Conservation (phyloP, 495 filamentous ascomycete genomes). For the Astrothelium subdiscretum region DNA sequence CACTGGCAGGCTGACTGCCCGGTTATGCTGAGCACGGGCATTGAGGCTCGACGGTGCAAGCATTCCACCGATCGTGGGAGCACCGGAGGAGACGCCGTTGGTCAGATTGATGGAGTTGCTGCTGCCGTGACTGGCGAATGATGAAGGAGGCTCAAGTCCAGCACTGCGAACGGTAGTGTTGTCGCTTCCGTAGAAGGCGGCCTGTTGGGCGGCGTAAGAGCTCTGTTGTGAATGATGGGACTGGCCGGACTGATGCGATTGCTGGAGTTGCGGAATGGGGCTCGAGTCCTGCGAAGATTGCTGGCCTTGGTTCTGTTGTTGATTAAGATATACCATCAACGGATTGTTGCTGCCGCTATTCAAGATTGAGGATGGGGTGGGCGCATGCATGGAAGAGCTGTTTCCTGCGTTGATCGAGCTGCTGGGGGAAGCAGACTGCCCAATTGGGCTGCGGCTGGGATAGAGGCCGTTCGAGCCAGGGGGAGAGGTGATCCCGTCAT, state of each 20-base stretch:
- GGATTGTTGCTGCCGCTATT: slow-evolving; percentile 77
- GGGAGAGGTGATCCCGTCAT: slow-evolving; percentile 39
- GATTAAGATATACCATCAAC: slow-evolving; percentile 73
- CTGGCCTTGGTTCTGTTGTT: slow-evolving; percentile 19
- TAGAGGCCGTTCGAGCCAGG: slow-evolving; percentile 47
- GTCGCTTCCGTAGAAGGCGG: slow-evolving; percentile 42
- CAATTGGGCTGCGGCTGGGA: slow-evolving; percentile 43
- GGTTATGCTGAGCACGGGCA: slow-evolving; percentile 61
- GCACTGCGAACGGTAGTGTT: slow-evolving; percentile 31
- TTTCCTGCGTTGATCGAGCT: slow-evolving; percentile 44
- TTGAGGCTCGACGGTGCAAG: slow-evolving; percentile 59
- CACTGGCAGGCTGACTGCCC: slow-evolving; percentile 73
- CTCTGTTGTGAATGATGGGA: slow-evolving; percentile 47
- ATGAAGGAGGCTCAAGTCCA: not conserved
- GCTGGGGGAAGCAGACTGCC: slow-evolving; percentile 59
- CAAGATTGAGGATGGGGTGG: slow-evolving; percentile 58
- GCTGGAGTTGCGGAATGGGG: not conserved
- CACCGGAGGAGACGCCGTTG: slow-evolving; percentile 34
- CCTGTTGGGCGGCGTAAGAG: slow-evolving; percentile 46
- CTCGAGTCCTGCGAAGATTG: slow-evolving; percentile 5
- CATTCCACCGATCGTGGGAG: slow-evolving; percentile 59
- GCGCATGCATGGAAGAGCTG: slow-evolving; percentile 40
- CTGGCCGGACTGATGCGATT: slow-evolving; percentile 14
- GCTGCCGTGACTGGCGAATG: slow-evolving; percentile 21
- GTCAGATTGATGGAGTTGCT: slow-evolving; percentile 28